Conservation (phyloP, 805 yeast genomes). For the Wickerhamomyces chambardii region DNA sequence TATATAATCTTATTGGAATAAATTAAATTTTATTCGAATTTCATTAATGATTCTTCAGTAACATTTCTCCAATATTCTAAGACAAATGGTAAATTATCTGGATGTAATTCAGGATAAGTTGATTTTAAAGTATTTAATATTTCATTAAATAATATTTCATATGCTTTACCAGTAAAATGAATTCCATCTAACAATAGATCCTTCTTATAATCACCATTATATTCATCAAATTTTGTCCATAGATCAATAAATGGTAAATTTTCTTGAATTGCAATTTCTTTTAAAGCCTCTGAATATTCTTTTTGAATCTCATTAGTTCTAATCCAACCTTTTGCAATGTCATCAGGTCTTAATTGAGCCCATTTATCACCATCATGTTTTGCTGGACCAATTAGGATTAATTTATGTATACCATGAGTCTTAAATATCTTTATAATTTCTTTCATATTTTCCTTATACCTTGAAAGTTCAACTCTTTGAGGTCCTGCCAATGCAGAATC, state of each 20-base stretch:
- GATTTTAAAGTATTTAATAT: conserved; percentile 27
- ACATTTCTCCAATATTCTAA: conserved; percentile 34
- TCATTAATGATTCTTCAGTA: conserved; percentile 11
- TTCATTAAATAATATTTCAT: conserved; percentile 37
- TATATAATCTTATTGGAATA: too few species aligned
- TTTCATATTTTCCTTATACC: conserved; percentile 38
- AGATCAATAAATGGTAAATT: conserved; percentile 52
- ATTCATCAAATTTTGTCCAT: conserved; percentile 32
- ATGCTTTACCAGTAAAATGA: conserved; percentile 50
- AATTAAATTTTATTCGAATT: too few species aligned
- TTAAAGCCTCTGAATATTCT: conserved; percentile 42
- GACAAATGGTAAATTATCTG: conserved; percentile 27
- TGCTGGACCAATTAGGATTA: conserved; percentile 58
- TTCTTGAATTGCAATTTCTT: conserved; percentile 32
- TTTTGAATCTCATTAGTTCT: conserved; percentile 37
- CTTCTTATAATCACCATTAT: conserved; percentile 28
- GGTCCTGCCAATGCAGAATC: conserved; percentile 44
- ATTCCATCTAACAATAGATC: conserved; percentile 44
- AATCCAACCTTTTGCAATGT: conserved; percentile 26
- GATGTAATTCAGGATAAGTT: conserved; percentile 38
- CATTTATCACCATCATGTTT: conserved; percentile 38
- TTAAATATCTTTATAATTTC: conserved; percentile 30
- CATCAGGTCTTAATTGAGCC: conserved; percentile 23
- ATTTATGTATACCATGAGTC: conserved; percentile 30
- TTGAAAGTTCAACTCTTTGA: conserved; percentile 42